Evolutionary conservation across 306 rosid genomes (phyloP).

Genomic region (Fragaria iinumae): DNA sequence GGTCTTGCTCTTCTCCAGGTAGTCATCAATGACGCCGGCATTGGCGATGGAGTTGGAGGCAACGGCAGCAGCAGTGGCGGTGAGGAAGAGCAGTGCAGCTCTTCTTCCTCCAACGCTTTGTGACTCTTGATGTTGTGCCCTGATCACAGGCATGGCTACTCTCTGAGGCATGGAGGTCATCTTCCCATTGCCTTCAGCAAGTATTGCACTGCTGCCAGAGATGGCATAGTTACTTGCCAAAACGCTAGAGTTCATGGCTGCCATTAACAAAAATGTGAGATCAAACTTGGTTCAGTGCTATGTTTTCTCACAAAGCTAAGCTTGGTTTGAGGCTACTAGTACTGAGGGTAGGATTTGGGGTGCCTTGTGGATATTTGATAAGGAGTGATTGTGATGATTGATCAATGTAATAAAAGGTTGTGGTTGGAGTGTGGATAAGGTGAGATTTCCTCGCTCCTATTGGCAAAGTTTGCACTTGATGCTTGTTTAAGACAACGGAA

Average conservation of each 20-base stretch:
- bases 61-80: constrained; percentile 57
- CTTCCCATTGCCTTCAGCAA: constrained; percentile 46
- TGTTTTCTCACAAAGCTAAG: not conserved
- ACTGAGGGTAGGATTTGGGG: constrained; percentile 17
- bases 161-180: constrained; percentile 42
- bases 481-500: not conserved
- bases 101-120: constrained; percentile 60
- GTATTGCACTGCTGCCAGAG: constrained; percentile 49
- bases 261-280: constrained; percentile 37
- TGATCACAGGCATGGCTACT: constrained; percentile 43
- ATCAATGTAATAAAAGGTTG: constrained; percentile 34
- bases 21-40: constrained; percentile 81
- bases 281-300: not conserved
- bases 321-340: not conserved
- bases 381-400: constrained; percentile 21
- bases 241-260: constrained; percentile 78
- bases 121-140: constrained; percentile 48
- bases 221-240: constrained; percentile 71
- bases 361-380: constrained; percentile 28
- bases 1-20: constrained; percentile 84
- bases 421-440: constrained; percentile 95
- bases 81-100: constrained; percentile 57
- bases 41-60: constrained; percentile 49
- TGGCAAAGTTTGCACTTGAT: constrained; percentile 45
- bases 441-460: constrained; percentile 76